Conservation (phyloP, 805 yeast species). For the Clavispora vitiphila region DNA sequence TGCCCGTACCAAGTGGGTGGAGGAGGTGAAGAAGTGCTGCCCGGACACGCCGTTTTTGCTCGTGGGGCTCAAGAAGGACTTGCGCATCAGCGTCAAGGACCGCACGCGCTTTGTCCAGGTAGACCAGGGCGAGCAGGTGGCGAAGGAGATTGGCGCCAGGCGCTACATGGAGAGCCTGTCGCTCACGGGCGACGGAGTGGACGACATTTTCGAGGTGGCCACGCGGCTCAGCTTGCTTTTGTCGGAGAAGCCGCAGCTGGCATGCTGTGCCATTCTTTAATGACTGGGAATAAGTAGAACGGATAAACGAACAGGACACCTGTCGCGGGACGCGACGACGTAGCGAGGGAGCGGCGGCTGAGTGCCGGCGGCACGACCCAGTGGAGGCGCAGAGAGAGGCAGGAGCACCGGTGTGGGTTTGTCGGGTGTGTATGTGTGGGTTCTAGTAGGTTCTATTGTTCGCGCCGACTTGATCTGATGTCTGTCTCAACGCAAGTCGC, state of each 20-base stretch:
- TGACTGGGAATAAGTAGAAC: not conserved
- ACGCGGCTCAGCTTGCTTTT: slow-evolving; percentile 71
- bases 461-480: no score
- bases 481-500: no score
- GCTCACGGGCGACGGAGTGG: slow-evolving; percentile 90
- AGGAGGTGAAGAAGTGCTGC: slow-evolving; percentile 75
- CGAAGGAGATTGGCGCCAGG: slow-evolving; percentile 76
- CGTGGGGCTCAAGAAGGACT: slow-evolving; percentile 82
- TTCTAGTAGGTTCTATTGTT: no score
- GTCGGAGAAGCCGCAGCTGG: slow-evolving; percentile 20
- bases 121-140: slow-evolving; percentile 63
- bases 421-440: no score
- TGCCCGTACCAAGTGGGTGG: slow-evolving; percentile 82
- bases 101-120: slow-evolving; percentile 46
- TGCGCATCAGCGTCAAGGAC: slow-evolving; percentile 44
- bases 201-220: slow-evolving; percentile 88
- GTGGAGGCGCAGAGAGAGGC: no score
- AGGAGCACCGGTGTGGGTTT: no score
- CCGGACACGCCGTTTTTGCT: slow-evolving; percentile 73
- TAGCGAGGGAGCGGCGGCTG: not conserved
- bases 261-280: slow-evolving; percentile 32
- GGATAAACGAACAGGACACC: not conserved
- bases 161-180: slow-evolving; percentile 85
- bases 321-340: not conserved
- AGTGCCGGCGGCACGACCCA: no score